Base-by-base conservation (phyloP, 768 basidiomycete species). In the Hemileccinum rubropunctum region DNA sequence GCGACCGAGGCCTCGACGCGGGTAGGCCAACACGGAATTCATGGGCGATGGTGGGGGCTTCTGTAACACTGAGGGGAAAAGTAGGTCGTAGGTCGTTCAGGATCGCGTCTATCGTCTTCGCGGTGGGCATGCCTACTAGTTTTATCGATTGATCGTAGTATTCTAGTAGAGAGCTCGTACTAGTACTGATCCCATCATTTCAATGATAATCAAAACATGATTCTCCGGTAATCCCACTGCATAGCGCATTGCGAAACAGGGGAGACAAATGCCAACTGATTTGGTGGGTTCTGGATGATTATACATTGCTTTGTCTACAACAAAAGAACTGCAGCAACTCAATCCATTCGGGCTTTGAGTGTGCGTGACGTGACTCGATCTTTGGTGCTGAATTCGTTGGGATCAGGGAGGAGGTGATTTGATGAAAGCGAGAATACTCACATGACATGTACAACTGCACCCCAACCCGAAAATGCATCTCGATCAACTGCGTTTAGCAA, bases 381-480 rank as follows among this genome's bases (percentile, higher is more conserved):
- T 62, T 85, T 84, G 36, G 86, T 88, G 48, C 86, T 88, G 51
- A 38, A 13, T 56, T 18, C 26, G 12, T 17, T 34, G 38, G 48
- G 45, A 50, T 41, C 47, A 45, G 47, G 40, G 40, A 50, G 35
- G 52, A 52, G 48, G 17, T 44, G 36, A 39, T 38, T 30, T 15
- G 53, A 50, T 14, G 14, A 35, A 50, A 50, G 30, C 38, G 15
- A 34, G 39, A 26, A 33, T 37, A 73, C 91, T 78, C 68, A 95
- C 94, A 99, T 89, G 49, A 99, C 76, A 76, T 98, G 90, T 34
- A 99, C 97, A 47, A 97, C 71, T 33, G 86, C 92, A 37, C 97
- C 97, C 94, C 93, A 98, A 52, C 97, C 97, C 47, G 94, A 97
- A 68, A 83, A 91, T 18, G 95, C 94, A 71, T 98, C 97, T 41